phyloP scores from a whole-genome alignment of 2,329 filamentous ascomycete genomes.

The Microthyrium microscopicum region DNA sequence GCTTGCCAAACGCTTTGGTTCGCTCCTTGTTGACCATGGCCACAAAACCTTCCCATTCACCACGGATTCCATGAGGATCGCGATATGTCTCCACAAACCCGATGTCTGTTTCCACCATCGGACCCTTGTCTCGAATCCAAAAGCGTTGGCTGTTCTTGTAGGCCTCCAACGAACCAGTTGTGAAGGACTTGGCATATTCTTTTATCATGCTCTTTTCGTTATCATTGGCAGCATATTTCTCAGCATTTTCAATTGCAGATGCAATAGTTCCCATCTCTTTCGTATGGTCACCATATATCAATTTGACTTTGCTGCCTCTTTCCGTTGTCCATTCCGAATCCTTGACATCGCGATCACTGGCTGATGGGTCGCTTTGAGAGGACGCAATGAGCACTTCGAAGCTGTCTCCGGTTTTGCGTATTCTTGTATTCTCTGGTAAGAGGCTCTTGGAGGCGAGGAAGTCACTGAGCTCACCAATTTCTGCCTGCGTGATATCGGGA shows the following conservation, averaged over 20 bases:
- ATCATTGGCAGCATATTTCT: constrained; percentile 29
- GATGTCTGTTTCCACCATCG: constrained; percentile 35
- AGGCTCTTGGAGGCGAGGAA: constrained; percentile 29
- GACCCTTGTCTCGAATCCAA: constrained; percentile 37
- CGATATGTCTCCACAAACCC: constrained; percentile 39
- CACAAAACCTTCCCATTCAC: constrained; percentile 37
- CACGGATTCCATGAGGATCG: constrained; percentile 36
- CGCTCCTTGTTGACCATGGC: constrained; percentile 73
- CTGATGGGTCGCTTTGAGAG: constrained; percentile 22
- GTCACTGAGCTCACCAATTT: constrained; percentile 28
- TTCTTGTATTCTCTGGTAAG: constrained; percentile 33
- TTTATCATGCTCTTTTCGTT: constrained; percentile 27
- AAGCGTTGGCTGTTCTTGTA: constrained; percentile 34
- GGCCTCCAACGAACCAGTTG: constrained; percentile 31
- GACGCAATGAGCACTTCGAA: constrained; percentile 34
- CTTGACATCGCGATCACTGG: constrained; percentile 24
- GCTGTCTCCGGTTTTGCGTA: constrained; percentile 26
- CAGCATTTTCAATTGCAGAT: constrained; percentile 28
- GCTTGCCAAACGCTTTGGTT: constrained; percentile 69
- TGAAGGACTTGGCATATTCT: constrained; percentile 32
- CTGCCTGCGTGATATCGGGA: constrained; percentile 29
- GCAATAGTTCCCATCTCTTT: constrained; percentile 31
- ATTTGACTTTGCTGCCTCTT: constrained; percentile 27
- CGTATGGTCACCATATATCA: constrained; percentile 30
- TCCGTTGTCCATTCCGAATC: constrained; percentile 27